Evolutionary conservation across 768 basidiomycete species (phyloP).

Genomic region (Auricularia sp.): DNA sequence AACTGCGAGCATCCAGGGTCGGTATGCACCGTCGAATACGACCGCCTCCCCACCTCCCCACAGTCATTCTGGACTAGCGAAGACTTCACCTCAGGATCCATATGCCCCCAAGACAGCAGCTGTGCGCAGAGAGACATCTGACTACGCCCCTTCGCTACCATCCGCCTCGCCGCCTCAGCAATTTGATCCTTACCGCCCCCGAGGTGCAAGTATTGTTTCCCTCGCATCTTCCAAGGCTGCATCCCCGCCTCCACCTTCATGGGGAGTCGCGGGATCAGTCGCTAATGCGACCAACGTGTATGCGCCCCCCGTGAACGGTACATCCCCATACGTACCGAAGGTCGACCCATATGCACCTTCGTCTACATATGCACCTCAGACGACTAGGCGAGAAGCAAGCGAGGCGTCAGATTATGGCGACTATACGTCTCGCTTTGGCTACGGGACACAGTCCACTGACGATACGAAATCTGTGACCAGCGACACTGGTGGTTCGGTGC

Average conservation of each 20-base stretch:
- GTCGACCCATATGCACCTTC: not conserved
- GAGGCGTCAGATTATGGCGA: constrained; percentile 10
- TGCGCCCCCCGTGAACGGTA: not conserved
- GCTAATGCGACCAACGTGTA: not conserved
- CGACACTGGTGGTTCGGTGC: not conserved
- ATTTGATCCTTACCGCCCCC: not conserved
- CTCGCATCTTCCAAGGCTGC: not conserved
- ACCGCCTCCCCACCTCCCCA: not conserved
- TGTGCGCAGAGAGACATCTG: not conserved
- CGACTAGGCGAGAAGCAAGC: constrained; percentile 3
- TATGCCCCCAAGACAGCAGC: constrained; percentile 1
- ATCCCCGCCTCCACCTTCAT: not conserved
- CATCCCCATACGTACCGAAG: not conserved
- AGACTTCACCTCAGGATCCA: not conserved
- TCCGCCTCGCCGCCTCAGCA: not conserved
- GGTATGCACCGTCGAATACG: not conserved
- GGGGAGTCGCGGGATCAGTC: not conserved
- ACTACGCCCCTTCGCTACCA: not conserved
- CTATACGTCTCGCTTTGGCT: constrained; percentile 8
- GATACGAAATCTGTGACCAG: not conserved
- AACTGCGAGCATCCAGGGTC: not conserved
- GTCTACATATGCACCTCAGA: not conserved
- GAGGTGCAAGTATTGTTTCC: not conserved
- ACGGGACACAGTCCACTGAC: not conserved
- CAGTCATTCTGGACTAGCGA: not conserved